phyloP scores from a whole-genome alignment of 2,329 filamentous ascomycete species.

The Diaporthe citrichinensis region DNA sequence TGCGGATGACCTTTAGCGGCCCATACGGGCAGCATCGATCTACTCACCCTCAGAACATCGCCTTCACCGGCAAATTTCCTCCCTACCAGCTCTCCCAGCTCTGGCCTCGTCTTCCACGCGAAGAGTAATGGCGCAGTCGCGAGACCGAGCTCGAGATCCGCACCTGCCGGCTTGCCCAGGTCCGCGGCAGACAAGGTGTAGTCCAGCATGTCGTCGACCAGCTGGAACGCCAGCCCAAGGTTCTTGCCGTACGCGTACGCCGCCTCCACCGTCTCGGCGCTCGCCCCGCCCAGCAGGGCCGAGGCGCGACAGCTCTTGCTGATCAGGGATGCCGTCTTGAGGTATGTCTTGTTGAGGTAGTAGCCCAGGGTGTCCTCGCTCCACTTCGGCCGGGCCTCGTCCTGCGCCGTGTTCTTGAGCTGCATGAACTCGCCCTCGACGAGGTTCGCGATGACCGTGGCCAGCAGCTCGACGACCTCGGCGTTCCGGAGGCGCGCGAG shows the following conservation, averaged over 20 bases:
- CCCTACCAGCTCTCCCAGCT: conserved; percentile 89
- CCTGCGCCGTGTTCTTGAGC: conserved; percentile 92
- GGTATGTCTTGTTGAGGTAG: conserved; percentile 97
- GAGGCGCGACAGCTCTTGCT: conserved; percentile 95
- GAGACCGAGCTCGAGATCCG: conserved; percentile 91
- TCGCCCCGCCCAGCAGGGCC: conserved; percentile 84
- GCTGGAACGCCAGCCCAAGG: conserved; percentile 92
- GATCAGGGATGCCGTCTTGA: conserved; percentile 96
- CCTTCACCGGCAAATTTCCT: conserved; percentile 89
- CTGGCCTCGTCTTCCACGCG: conserved; percentile 91
- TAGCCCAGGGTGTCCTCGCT: conserved; percentile 92
- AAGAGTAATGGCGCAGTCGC: conserved; percentile 95
- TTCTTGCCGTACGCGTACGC: conserved; percentile 96
- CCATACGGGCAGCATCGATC: background rate
- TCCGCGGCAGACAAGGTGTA: conserved; percentile 90
- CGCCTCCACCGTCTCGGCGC: conserved; percentile 86
- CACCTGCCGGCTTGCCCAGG: conserved; percentile 93
- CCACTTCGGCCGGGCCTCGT: conserved; percentile 87
- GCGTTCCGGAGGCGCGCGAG: conserved; percentile 91
- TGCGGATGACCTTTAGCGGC: background rate
- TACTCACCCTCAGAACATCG: conserved; percentile 84
- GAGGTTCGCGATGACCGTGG: conserved; percentile 96
- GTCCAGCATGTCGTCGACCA: conserved; percentile 98
- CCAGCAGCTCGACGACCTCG: conserved; percentile 93
- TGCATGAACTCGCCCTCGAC: conserved; percentile 99